Conservation (phyloP, 805 yeast genomes). For the Saccharomycopsis capsularis region DNA sequence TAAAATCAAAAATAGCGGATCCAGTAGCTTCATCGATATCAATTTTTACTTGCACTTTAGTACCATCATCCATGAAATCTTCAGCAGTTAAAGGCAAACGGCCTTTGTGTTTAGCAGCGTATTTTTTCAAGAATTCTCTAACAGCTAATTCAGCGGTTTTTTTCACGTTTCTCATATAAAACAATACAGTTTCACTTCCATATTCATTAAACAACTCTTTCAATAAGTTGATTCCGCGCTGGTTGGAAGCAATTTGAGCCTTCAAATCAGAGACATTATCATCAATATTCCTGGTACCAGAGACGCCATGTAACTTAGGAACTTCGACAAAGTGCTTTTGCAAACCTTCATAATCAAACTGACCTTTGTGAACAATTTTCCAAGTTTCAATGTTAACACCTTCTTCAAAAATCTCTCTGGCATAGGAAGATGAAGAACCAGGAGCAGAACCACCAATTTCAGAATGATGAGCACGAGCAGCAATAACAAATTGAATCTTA, state of each 20-base stretch:
- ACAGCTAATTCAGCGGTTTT: slow-evolving; percentile 43
- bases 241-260: slow-evolving; percentile 47
- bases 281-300: slow-evolving; percentile 47
- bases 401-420: slow-evolving; percentile 43
- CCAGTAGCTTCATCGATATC: slow-evolving; percentile 30
- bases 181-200: slow-evolving; percentile 35
- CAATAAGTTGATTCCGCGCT: slow-evolving; percentile 42
- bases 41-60: slow-evolving; percentile 38
- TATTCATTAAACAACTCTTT: slow-evolving; percentile 38
- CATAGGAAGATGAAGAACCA: slow-evolving; percentile 31
- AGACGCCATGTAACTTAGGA: slow-evolving; percentile 43
- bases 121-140: slow-evolving; percentile 29
- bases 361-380: slow-evolving; percentile 42
- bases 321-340: slow-evolving; percentile 42
- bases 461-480: slow-evolving; percentile 56
- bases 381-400: slow-evolving; percentile 50
- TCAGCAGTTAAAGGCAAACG: slow-evolving; percentile 34
- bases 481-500: slow-evolving; percentile 44
- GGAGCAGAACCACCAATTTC: slow-evolving; percentile 59
- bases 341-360: slow-evolving; percentile 47
- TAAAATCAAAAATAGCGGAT: slow-evolving; percentile 44
- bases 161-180: slow-evolving; percentile 42
- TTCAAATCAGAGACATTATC: slow-evolving; percentile 46
- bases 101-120: slow-evolving; percentile 36
- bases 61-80: slow-evolving; percentile 52